These are phyloP conservation scores for Chrysopogon serrulatus DNA, from an alignment of 176 grass and related monocot species.

Conservation along the genomic window DNA sequence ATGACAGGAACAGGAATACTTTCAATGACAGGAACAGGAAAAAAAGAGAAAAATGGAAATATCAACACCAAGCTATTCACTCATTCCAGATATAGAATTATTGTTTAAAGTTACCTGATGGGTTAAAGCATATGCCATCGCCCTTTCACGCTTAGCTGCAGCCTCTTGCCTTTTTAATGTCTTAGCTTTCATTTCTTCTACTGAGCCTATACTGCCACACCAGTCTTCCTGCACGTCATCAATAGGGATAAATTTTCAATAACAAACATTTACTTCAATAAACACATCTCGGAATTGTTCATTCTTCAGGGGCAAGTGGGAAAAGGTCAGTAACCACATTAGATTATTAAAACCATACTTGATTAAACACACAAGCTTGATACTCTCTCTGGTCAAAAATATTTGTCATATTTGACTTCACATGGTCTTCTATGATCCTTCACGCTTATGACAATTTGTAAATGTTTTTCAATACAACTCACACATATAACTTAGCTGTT, in stretches of 20 bases:
- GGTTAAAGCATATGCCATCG: conserved; percentile 94
- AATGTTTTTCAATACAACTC: too few relatives aligned
- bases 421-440: not conserved
- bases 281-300: not conserved
- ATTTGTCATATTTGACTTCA: not conserved
- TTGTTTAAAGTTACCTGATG: conserved; percentile 64
- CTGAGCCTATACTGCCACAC: conserved; percentile 76
- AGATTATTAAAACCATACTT: not conserved
- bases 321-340: not conserved
- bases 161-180: conserved; percentile 89
- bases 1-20: not conserved
- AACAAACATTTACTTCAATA: not conserved
- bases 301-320: not conserved
- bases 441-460: not conserved
- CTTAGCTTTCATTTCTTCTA: conserved; percentile 87
- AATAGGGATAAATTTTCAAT: not conserved
- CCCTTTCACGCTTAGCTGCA: conserved; percentile 84
- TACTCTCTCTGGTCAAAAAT: not conserved
- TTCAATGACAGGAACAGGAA: not conserved
- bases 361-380: not conserved
- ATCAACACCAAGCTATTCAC: not conserved
- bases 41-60: too few relatives aligned
- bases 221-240: conserved; percentile 62
- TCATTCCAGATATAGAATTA: not conserved
- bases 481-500: not conserved